Evolutionary conservation across 176 grass and related monocot species (phyloP).

Genomic region (Ananas comosus): DNA sequence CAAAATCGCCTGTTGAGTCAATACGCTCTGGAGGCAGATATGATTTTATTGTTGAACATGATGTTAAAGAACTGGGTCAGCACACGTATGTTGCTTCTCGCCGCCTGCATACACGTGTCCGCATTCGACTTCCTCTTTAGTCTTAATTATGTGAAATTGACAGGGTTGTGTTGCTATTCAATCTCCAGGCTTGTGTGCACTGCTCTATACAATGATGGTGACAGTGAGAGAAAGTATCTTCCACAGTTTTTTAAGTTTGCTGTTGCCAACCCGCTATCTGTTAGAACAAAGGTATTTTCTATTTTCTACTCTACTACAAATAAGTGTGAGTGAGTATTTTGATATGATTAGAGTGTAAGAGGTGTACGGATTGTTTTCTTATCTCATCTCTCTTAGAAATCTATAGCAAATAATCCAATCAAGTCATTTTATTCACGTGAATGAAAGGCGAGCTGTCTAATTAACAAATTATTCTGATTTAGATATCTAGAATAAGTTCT

Average conservation of each 20-base stretch:
- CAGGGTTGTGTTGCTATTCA: conserved; percentile 11
- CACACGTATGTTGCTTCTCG: conserved; percentile 60
- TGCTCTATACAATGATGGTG: conserved; percentile 90
- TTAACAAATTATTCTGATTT: not conserved
- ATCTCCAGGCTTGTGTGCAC: conserved; percentile 88
- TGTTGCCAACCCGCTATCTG: conserved; percentile 90
- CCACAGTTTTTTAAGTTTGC: conserved; percentile 98
- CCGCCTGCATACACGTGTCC: not conserved
- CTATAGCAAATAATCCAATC: not conserved
- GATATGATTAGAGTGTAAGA: too few relatives aligned
- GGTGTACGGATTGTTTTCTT: not conserved
- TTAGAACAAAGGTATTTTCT: conserved; percentile 87
- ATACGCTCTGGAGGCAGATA: conserved; percentile 95
- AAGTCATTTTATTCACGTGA: not conserved
- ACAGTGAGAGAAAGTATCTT: conserved; percentile 95
- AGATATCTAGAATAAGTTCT: conserved; percentile 1
- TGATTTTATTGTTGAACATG: conserved; percentile 97
- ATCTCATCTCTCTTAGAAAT: not conserved
- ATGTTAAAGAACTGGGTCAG: conserved; percentile 90
- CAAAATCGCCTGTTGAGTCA: conserved; percentile 82
- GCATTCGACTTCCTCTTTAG: not conserved
- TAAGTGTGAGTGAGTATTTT: too few relatives aligned
- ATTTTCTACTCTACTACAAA: not conserved
- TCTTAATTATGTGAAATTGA: conserved; percentile 1
- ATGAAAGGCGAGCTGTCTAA: not conserved